Evolutionary conservation across 2,329 filamentous ascomycete genomes (phyloP).

Genomic region (Thyridium curvatum): DNA sequence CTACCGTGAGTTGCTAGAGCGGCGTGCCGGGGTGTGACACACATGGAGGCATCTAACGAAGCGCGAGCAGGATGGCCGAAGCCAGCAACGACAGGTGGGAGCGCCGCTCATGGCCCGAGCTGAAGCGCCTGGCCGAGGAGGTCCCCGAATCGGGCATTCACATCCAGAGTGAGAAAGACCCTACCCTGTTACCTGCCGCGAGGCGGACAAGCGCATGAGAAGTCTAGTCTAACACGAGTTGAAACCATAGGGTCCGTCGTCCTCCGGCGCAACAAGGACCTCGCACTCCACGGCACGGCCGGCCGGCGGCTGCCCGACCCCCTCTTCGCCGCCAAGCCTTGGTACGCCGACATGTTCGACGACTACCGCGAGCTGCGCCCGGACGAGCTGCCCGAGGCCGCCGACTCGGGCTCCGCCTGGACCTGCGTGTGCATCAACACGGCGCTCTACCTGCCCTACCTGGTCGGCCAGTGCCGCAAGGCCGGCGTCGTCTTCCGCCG

Average conservation of each 20-base stretch:
- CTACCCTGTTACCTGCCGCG: background rate
- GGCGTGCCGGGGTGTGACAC: conserved; percentile 2
- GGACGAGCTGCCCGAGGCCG: conserved; percentile 53
- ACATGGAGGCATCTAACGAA: background rate
- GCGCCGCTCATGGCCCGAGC: conserved; percentile 55
- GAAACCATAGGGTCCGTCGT: conserved; percentile 35
- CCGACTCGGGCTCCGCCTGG: conserved; percentile 69
- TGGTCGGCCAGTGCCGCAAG: conserved; percentile 71
- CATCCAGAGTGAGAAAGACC: conserved; percentile 58
- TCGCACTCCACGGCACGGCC: conserved; percentile 16
- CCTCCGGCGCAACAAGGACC: conserved; percentile 57
- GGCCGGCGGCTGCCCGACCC: conserved; percentile 54
- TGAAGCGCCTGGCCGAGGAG: conserved; percentile 52
- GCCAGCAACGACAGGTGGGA: conserved; percentile 48
- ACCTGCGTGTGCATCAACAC: conserved; percentile 90
- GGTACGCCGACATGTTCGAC: conserved; percentile 66
- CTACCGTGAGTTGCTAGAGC: conserved; percentile 52
- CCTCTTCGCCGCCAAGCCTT: conserved; percentile 61
- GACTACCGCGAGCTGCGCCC: conserved; percentile 60
- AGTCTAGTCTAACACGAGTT: no score
- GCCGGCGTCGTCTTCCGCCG: conserved; percentile 65
- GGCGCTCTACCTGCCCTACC: conserved; percentile 79
- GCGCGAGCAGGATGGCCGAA: conserved; percentile 32
- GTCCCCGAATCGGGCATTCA: conserved; percentile 76
- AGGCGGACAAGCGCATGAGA: background rate